Evolutionary conservation across 2,329 filamentous ascomycete genomes (phyloP).

Genomic region (Aspergillus udagawae): DNA sequence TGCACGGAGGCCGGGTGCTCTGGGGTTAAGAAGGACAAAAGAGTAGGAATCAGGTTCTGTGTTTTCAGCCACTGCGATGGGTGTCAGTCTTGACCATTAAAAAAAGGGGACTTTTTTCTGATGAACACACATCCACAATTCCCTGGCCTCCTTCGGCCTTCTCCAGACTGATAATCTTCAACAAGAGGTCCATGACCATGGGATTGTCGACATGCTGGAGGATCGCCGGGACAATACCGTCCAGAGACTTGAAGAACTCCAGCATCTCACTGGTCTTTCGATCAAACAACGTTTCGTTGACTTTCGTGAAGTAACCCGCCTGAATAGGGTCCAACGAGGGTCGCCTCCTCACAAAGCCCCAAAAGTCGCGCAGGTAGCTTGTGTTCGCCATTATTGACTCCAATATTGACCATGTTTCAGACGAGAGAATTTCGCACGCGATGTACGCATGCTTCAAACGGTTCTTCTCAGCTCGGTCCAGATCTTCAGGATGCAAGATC

Average conservation of each 20-base stretch:
- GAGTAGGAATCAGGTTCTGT: constrained; percentile 78
- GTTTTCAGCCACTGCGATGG: constrained; percentile 75
- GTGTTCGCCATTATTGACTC: constrained; percentile 87
- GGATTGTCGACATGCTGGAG: constrained; percentile 93
- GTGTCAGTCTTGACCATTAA: constrained; percentile 2
- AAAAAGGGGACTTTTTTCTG: background rate
- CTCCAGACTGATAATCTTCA: constrained; percentile 96
- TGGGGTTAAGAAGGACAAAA: constrained; percentile 81
- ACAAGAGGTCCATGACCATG: constrained; percentile 94
- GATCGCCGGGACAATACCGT: constrained; percentile 77
- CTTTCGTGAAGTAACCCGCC: constrained; percentile 97
- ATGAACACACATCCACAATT: constrained; percentile 74
- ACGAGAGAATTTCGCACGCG: constrained; percentile 87
- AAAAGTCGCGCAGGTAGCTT: constrained; percentile 75
- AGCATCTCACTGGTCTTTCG: constrained; percentile 99
- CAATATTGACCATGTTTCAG: constrained; percentile 94
- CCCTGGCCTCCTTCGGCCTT: constrained; percentile 87
- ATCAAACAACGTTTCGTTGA: constrained; percentile 95
- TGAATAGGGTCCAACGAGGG: constrained; percentile 86
- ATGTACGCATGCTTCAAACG: constrained; percentile 92
- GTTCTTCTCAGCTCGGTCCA: constrained; percentile 81
- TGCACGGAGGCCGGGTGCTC: constrained; percentile 86
- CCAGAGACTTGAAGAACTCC: constrained; percentile 76
- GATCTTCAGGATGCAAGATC: constrained; percentile 37
- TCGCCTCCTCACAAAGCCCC: constrained; percentile 81